Evolutionary conservation across 2,329 filamentous ascomycete species (phyloP).

Genomic region (Exophiala mesophila): DNA sequence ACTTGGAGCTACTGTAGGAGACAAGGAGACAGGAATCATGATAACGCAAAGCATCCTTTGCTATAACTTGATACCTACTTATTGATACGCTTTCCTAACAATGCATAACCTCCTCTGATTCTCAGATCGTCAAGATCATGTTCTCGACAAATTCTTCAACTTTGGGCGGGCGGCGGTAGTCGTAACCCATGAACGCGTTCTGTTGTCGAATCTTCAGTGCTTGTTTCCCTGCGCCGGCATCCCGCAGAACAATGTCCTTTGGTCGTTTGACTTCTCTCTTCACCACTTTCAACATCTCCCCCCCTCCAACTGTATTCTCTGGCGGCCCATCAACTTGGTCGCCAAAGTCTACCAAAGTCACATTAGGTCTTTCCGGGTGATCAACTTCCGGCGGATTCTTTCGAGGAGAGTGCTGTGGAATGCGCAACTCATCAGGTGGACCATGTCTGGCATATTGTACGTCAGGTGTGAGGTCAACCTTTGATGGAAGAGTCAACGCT

Average conservation of each 20-base stretch:
- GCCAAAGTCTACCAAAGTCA: conserved; percentile 6
- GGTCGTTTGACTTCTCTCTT: conserved; percentile 68
- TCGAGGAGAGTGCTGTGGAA: no score
- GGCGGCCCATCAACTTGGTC: conserved; percentile 9
- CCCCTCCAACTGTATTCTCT: conserved; percentile 26
- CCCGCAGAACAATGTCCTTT: conserved; percentile 78
- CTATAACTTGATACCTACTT: no score
- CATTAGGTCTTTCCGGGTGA: neutral
- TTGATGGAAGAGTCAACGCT: conserved; percentile 11
- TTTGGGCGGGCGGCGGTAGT: conserved; percentile 54
- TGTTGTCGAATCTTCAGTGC: conserved; percentile 78
- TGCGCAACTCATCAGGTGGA: conserved; percentile 7
- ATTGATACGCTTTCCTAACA: no score
- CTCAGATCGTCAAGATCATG: neutral
- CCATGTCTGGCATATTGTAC: neutral
- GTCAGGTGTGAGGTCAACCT: neutral
- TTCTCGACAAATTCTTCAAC: conserved; percentile 15
- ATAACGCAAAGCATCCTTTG: no score
- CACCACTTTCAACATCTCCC: conserved; percentile 28
- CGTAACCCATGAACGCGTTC: conserved; percentile 84
- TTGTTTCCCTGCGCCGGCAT: conserved; percentile 58
- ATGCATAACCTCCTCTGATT: no score
- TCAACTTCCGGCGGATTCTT: neutral
- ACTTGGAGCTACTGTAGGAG: no score
- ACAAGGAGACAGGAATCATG: no score